Percentiles rank a stretch among this genome's conserved stretches.
These are phyloP conservation scores for Bromus sterilis DNA, from an alignment of 176 grass and related monocot genomes.

Conservation along the genomic window DNA sequence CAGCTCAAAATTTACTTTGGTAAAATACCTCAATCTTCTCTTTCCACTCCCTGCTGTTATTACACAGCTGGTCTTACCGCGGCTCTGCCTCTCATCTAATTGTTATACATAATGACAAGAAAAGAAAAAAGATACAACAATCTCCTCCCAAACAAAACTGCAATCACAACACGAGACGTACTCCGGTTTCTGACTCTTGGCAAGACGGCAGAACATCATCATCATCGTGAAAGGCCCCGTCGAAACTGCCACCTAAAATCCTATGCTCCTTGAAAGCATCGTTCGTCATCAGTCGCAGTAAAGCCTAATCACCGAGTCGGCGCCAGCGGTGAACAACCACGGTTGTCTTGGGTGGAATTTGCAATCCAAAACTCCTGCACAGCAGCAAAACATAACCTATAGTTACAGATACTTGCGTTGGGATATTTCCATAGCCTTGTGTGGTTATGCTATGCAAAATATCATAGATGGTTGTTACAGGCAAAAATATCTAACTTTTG, in stretches of 20 bases:
- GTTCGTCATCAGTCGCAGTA: constrained; percentile 52
- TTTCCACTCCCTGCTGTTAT: background rate
- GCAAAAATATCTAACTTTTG: background rate
- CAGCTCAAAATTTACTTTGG: too few species aligned
- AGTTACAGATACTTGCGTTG: background rate
- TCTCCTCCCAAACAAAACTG: background rate
- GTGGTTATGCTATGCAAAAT: background rate
- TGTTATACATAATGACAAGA: background rate
- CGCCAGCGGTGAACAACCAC: constrained; percentile 90
- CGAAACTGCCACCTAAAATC: background rate
- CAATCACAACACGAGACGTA: background rate
- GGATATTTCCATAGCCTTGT: background rate
- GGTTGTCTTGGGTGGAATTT: constrained; percentile 90
- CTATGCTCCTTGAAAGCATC: background rate
- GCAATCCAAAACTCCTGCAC: constrained; percentile 81
- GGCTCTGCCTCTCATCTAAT: background rate
- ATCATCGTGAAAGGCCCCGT: background rate
- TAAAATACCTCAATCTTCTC: too few species aligned
- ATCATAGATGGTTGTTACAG: background rate
- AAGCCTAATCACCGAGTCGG: constrained; percentile 70
- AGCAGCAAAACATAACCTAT: background rate
- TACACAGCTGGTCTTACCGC: background rate
- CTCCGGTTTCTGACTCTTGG: background rate
- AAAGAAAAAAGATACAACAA: background rate
- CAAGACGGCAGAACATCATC: background rate